Evolutionary conservation across 2,329 filamentous ascomycete genomes (phyloP).

Genomic region (Alternaria solani): DNA sequence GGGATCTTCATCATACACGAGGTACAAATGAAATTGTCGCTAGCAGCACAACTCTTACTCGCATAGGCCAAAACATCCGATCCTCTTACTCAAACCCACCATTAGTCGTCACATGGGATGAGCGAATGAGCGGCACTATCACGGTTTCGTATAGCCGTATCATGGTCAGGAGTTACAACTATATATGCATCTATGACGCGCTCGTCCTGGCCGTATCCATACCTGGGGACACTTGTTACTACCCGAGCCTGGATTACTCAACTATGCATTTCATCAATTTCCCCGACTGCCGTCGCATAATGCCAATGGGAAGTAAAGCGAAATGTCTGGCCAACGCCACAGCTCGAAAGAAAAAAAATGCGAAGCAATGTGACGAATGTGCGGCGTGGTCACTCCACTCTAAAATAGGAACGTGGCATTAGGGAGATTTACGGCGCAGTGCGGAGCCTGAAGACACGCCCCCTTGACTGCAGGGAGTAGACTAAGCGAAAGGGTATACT

Average conservation of each 20-base stretch:
- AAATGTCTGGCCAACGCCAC: neutral
- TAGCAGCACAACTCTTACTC: constrained; percentile 26
- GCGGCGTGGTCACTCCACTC: constrained; percentile 19
- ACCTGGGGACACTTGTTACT: constrained; percentile 7
- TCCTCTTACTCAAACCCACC: constrained; percentile 16
- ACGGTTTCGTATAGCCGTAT: constrained; percentile 19
- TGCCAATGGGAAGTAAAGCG: neutral
- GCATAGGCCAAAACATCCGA: constrained; percentile 35
- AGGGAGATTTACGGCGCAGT: constrained; percentile 21
- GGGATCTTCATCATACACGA: constrained; percentile 6
- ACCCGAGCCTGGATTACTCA: neutral
- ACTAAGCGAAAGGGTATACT: constrained; percentile 15
- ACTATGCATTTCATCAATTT: neutral
- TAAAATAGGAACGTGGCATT: constrained; percentile 27
- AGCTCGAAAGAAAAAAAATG: constrained; percentile 4
- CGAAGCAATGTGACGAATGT: constrained; percentile 11
- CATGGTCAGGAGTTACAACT: constrained; percentile 17
- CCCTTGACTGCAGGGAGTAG: constrained; percentile 16
- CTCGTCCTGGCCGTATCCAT: constrained; percentile 13
- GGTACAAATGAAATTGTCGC: constrained; percentile 23
- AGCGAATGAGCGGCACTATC: constrained; percentile 26
- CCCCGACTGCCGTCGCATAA: neutral
- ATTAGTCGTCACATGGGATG: constrained; percentile 27
- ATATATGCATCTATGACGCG: constrained; percentile 36
- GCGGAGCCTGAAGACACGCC: constrained; percentile 17